Conservation (phyloP, 73 alveolate species). For the Paramecium pentaurelia region DNA sequence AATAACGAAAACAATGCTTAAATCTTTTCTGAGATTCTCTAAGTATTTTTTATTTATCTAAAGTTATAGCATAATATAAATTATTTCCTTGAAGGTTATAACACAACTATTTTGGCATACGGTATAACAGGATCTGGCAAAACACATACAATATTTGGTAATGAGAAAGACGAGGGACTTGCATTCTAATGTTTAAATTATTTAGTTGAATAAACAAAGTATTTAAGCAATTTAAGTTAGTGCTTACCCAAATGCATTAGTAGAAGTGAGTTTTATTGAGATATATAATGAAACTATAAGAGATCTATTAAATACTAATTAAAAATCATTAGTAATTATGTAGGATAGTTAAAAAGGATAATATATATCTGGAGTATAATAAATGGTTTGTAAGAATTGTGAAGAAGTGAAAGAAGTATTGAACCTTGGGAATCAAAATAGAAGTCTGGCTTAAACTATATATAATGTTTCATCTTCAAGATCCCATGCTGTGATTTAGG, state of each 20-base stretch:
- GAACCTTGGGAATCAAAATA: slow-evolving; percentile 73
- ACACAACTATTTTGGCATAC: slow-evolving; percentile 92
- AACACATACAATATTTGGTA: slow-evolving; percentile 92
- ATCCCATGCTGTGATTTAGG: slow-evolving; percentile 73
- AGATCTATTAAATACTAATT: slow-evolving; percentile 74
- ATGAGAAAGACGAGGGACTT: slow-evolving; percentile 88
- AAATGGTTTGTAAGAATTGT: slow-evolving; percentile 63
- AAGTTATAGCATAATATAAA: slow-evolving; percentile 67
- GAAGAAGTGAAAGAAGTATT: slow-evolving; percentile 69
- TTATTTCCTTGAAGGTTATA: slow-evolving; percentile 89
- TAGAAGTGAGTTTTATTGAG: slow-evolving; percentile 85
- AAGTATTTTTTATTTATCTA: slow-evolving; percentile 29
- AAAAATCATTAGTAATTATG: slow-evolving; percentile 69
- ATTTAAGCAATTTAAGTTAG: slow-evolving; percentile 70
- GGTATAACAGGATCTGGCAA: slow-evolving; percentile 95
- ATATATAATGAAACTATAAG: slow-evolving; percentile 74
- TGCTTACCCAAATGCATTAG: slow-evolving; percentile 75
- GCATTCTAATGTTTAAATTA: slow-evolving; percentile 85
- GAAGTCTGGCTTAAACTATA: slow-evolving; percentile 74
- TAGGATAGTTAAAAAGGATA: slow-evolving; percentile 83
- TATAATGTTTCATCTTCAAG: slow-evolving; percentile 85
- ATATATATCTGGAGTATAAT: slow-evolving; percentile 81
- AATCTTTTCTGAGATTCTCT: background rate
- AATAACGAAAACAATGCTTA: background rate
- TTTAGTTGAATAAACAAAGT: slow-evolving; percentile 70